Percentiles rank a stretch among this genome's conserved stretches.
Conservation (phyloP, 108 stramenopile species). For the Epithemia pelagica region DNA sequence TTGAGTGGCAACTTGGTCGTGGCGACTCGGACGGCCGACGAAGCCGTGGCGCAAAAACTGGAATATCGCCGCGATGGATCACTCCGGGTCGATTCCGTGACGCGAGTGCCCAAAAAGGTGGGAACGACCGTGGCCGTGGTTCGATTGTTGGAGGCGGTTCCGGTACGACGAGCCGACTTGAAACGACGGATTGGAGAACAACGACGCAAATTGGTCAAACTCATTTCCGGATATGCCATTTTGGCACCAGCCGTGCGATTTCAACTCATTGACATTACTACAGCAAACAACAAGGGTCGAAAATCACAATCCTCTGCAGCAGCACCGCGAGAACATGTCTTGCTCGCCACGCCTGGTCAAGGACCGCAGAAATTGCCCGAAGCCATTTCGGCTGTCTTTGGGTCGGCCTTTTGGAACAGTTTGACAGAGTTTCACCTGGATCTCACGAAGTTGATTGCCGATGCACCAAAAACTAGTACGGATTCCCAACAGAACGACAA, state of each 20-base stretch:
- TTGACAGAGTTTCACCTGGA: constrained; percentile 39
- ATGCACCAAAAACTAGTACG: not conserved
- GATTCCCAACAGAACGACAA: not conserved
- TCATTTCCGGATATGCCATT: constrained; percentile 81
- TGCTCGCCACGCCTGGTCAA: constrained; percentile 40
- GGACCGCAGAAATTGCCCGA: constrained; percentile 39
- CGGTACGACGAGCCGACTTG: constrained; percentile 76
- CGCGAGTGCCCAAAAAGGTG: constrained; percentile 39
- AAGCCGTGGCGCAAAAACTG: constrained; percentile 54
- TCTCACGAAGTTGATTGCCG: constrained; percentile 18
- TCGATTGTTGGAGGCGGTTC: constrained; percentile 68
- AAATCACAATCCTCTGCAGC: constrained; percentile 19
- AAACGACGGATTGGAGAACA: constrained; percentile 56
- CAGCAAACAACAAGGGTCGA: constrained; percentile 3
- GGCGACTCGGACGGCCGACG: constrained; percentile 51
- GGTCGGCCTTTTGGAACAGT: constrained; percentile 48
- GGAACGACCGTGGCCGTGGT: constrained; percentile 86
- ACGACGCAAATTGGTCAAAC: constrained; percentile 52
- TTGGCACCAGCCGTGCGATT: constrained; percentile 62
- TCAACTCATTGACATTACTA: constrained; percentile 53
- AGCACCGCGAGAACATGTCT: not conserved
- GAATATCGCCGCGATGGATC: constrained; percentile 48
- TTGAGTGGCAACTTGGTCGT: constrained; percentile 51
- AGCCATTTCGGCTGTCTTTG: constrained; percentile 53
- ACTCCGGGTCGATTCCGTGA: constrained; percentile 17